phyloP scores from a whole-genome alignment of 1,139 yeast genomes.

The Geotrichum bryndzae region DNA sequence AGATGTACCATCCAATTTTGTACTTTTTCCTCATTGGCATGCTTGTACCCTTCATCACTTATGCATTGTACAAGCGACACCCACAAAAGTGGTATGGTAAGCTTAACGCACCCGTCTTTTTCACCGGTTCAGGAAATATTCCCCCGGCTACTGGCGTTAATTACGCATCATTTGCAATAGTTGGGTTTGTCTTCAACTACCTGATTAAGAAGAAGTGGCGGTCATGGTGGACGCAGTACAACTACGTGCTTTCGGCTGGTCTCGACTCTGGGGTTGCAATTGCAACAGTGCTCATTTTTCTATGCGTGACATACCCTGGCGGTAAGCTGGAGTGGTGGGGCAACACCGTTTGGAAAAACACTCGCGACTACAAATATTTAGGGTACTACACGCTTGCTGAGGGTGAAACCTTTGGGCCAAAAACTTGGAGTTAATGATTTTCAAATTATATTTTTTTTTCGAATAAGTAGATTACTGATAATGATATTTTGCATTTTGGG shows the following conservation, averaged over 20 bases:
- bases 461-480: no score
- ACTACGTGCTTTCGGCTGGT: constrained; percentile 43
- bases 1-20: constrained; percentile 35
- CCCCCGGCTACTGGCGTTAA: constrained; percentile 43
- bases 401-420: constrained; percentile 40
- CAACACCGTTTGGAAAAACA: constrained; percentile 38
- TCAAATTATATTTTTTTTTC: not conserved
- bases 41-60: constrained; percentile 36
- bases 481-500: no score
- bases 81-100: constrained; percentile 38
- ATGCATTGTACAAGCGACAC: constrained; percentile 42
- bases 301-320: constrained; percentile 43
- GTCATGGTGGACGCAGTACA: constrained; percentile 65
- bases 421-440: constrained; percentile 28
- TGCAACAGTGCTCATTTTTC: constrained; percentile 47
- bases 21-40: constrained; percentile 41
- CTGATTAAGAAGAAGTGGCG: constrained; percentile 33
- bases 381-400: constrained; percentile 25
- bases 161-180: constrained; percentile 38
- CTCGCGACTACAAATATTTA: constrained; percentile 30
- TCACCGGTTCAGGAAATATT: constrained; percentile 40
- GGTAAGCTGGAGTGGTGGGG: constrained; percentile 47
- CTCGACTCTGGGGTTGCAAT: constrained; percentile 36
- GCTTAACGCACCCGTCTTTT: constrained; percentile 38
- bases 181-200: constrained; percentile 40